Base-by-base conservation (phyloP, 2,329 filamentous ascomycete species). In the Hymenoscyphus fraxineus region DNA sequence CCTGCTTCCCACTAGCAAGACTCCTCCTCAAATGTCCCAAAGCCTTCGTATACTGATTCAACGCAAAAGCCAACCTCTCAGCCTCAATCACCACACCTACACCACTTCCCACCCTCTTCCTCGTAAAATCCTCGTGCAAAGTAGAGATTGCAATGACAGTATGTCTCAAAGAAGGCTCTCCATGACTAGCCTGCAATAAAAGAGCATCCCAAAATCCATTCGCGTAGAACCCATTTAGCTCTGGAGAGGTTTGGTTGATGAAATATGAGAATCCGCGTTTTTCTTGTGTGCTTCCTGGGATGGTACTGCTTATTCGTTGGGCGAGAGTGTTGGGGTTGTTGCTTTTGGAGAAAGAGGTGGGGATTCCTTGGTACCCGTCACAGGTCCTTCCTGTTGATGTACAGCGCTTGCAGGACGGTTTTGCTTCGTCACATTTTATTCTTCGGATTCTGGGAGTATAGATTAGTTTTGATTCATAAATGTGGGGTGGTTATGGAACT, bases 1-100 rank as follows among this genome's bases (percentile, higher is more conserved):
- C 64, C 32, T 72, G 68, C 39, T 68, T 69, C n/a, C 69, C 68
- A 15, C 40, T 47, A 3, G 66, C 56, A 13, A 75, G 63, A 39
- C 68, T 68, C n/a, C 65, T 62, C 51, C 71, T 63, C 22, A 75
- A 59, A 59, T 71, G 63, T 3, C 63, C 64, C 51, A 75, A 69
- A 9, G 73, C 71, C 62, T 73, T 74, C n/a, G 70, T 65, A 55
- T 74, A 73, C 67, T 75, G 73, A 27, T 65, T 66, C 27, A 67
- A 59, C 9, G 72, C 71, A 63, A 74, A 74, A 12, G 65, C 60
- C 7, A 65, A 44, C 3, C 59, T 65, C 10, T 66, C 39, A 57
- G 64, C 47, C 66, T 60, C 12, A 47, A 32, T 38, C 65, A 59
- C 16, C 60, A 55, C 6, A 39, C 62, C 54, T 67, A 59, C 27